These are phyloP conservation scores for Ottelia alismoides DNA, from an alignment of 106 monocot species.

Conservation along the genomic window DNA sequence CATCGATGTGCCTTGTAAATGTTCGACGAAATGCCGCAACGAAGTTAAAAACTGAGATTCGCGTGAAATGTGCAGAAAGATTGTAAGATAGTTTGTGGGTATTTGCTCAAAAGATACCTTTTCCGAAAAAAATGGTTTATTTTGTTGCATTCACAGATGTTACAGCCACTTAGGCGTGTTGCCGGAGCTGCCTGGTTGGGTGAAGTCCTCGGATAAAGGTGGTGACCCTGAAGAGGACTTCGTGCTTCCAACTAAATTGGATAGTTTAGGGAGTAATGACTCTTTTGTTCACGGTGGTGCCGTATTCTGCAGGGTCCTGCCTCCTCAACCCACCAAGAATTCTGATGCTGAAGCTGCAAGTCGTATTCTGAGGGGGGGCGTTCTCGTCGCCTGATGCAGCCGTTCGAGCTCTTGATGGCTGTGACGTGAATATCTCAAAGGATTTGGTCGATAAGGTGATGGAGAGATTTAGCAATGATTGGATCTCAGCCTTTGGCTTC, in stretches of 20 bases:
- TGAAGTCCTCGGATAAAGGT: constrained; percentile 21
- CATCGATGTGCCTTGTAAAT: no score
- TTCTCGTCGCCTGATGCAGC: constrained; percentile 44
- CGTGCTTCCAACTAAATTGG: constrained; percentile 41
- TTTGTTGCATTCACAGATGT: no score
- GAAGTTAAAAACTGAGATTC: no score
- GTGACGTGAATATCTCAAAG: constrained; percentile 26
- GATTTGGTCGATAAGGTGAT: constrained; percentile 37
- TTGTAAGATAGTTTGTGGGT: no score
- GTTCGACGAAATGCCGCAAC: no score
- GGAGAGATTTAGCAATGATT: constrained; percentile 59
- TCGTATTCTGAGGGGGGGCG: constrained; percentile 23
- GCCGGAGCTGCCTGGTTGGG: constrained; percentile 59
- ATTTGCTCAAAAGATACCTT: no score
- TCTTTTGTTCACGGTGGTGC: not conserved
- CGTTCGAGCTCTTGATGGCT: constrained; percentile 24
- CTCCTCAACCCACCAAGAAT: constrained; percentile 5
- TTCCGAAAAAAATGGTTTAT: no score
- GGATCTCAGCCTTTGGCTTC: constrained; percentile 73
- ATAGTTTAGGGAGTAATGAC: constrained; percentile 15
- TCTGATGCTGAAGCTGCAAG: constrained; percentile 24
- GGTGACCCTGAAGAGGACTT: no score
- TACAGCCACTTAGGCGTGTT: no score
- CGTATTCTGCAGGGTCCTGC: not conserved
- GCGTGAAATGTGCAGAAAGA: no score